Base-by-base conservation (phyloP, 495 filamentous ascomycete species). In the Rostrohypoxylon terebratum region DNA sequence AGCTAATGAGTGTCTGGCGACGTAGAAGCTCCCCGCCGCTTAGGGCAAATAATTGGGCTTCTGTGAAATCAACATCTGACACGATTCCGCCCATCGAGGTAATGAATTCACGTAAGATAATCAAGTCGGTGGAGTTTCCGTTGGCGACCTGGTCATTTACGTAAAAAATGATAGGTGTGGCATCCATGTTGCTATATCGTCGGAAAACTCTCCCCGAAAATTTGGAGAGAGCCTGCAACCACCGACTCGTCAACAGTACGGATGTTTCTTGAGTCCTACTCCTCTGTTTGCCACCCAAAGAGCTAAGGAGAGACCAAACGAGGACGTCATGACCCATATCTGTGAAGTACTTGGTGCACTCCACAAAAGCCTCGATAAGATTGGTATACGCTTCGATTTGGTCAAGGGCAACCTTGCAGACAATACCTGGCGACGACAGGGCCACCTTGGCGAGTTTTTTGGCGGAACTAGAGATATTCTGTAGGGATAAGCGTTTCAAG, bases 331-430 rank as follows among this genome's bases (percentile, higher is more conserved):
- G 97, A 1, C 90, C 95, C 28, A 98, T 86, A 60, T 92, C 89
- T 1, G 95, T 97, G 75, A 98, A 97, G 74, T 97, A 97, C 70
- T 92, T 90, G 33, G 92, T 93, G 75, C 93, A 97, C 77, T 97
- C 93, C 31, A 98, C 93, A 57, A 99, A 91, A 8, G 91, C 91
- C 64, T 97, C 93, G 64, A 95, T 94, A 36, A 98, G 86, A 75
- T 98, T 98, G 75, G 91, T 91, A 78, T 98, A 98, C 0, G 90
- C 87, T 79, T 98, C 94, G 50, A 97, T 94, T 75, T 97, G 94
- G 34, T 85, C 87, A 61, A 98, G 87, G 10, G 94, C 92, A 45
- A 94, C 89, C 72, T 89, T 89, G 82, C 97, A 96, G 25, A 99
- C 93, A 48, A 96, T 85, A n/a, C 94, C 94, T 3, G 96, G 96